Evolutionary conservation across 306 rosid species (phyloP).

Genomic region (Leucaena leucocephala): DNA sequence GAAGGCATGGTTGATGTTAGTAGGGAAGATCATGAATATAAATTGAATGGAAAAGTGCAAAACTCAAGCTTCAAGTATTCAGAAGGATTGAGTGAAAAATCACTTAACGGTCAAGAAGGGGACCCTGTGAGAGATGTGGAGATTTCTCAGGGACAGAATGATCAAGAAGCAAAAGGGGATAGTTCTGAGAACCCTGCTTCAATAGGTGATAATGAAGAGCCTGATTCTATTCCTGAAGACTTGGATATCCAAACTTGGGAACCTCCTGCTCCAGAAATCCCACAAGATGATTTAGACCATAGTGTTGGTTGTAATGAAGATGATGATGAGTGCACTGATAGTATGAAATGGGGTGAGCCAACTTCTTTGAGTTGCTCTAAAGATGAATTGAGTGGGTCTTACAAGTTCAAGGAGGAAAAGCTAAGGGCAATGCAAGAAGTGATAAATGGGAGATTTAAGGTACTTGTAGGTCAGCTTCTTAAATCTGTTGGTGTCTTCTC

Average conservation of each 20-base stretch:
- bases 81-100: conserved; percentile 29
- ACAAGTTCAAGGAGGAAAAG: conserved; percentile 71
- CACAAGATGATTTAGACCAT: conserved; percentile 68
- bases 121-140: conserved; percentile 54
- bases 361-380: conserved; percentile 54
- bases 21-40: conserved; percentile 48
- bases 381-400: conserved; percentile 58
- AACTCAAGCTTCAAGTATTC: conserved; percentile 32
- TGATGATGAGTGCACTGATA: conserved; percentile 73
- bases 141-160: conserved; percentile 43
- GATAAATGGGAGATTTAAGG: conserved; percentile 79
- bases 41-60: conserved; percentile 37
- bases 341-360: conserved; percentile 63
- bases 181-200: conserved; percentile 40
- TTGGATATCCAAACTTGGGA: conserved; percentile 69
- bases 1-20: conserved; percentile 38
- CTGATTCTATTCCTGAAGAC: conserved; percentile 55
- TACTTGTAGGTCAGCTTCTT: conserved; percentile 70
- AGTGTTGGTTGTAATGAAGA: conserved; percentile 76
- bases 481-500: conserved; percentile 68
- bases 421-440: conserved; percentile 72
- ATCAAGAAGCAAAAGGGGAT: conserved; percentile 43
- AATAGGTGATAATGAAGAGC: conserved; percentile 42
- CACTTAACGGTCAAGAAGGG: conserved; percentile 24
- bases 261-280: conserved; percentile 87